A percentile compares a stretch with the other conserved stretches of the same genome.
phyloP scores from a whole-genome alignment of 495 filamentous ascomycete genomes.

The Chaetomidium leptoderma region DNA sequence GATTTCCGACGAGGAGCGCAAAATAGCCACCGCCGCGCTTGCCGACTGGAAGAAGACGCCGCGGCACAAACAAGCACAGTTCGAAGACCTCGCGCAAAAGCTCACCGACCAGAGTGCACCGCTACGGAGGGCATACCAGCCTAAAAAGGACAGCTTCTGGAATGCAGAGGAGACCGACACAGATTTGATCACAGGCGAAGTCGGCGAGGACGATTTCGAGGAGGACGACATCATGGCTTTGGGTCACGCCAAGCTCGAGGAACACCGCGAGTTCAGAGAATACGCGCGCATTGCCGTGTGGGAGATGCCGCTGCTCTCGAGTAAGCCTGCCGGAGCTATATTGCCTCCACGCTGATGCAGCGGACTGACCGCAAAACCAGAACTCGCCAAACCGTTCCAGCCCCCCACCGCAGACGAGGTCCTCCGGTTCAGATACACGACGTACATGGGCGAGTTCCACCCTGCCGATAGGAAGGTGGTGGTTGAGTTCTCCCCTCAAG shows the following conservation, averaged over 20 bases:
- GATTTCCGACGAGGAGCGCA: slow-evolving; percentile 8
- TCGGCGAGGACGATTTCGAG: slow-evolving; percentile 41
- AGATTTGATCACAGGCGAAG: slow-evolving; percentile 40
- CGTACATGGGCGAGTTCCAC: slow-evolving; percentile 90
- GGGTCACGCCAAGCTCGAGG: slow-evolving; percentile 81
- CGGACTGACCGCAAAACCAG: slow-evolving; percentile 38
- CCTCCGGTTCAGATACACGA: slow-evolving; percentile 94
- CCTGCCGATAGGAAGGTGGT: slow-evolving; percentile 91
- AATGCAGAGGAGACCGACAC: slow-evolving; percentile 40
- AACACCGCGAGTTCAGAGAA: slow-evolving; percentile 83
- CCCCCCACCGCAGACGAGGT: slow-evolving; percentile 61
- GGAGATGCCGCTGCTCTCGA: slow-evolving; percentile 89
- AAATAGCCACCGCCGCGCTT: slow-evolving; percentile 9
- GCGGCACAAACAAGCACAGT: slow-evolving; percentile 2
- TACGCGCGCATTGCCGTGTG: slow-evolving; percentile 85
- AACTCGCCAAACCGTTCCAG: slow-evolving; percentile 74
- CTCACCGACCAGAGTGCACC: slow-evolving; percentile 3
- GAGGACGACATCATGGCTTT: slow-evolving; percentile 78
- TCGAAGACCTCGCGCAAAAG: slow-evolving; percentile 15
- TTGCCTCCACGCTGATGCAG: not conserved
- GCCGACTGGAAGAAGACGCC: slow-evolving; percentile 20
- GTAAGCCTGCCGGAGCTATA: slow-evolving; percentile 50
- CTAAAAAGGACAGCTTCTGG: slow-evolving; percentile 35
- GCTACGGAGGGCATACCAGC: slow-evolving; percentile 9
- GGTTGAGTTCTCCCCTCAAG: slow-evolving; percentile 72